phyloP scores from a whole-genome alignment of 352 stramenopile genomes.

The Phytophthora gonapodyides region DNA sequence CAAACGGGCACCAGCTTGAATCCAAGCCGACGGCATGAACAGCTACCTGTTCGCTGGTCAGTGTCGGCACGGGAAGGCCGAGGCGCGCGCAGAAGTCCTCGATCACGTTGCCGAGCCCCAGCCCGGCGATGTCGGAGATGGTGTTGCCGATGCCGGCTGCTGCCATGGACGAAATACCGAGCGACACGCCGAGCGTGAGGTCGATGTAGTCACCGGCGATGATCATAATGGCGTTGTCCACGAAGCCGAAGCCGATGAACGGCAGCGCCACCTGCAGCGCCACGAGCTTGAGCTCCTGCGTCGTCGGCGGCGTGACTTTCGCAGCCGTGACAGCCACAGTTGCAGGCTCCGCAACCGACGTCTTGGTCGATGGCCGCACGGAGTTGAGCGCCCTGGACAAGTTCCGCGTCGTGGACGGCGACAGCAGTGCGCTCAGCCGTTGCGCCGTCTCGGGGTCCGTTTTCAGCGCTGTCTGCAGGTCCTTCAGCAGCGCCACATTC shows the following conservation, averaged over 20 bases:
- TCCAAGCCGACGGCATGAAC: background rate
- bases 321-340: constrained; percentile 4
- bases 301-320: constrained; percentile 30
- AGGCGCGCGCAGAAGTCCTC: constrained; percentile 75
- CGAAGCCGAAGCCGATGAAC: constrained; percentile 98
- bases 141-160: constrained; percentile 87
- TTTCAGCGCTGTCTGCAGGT: constrained; percentile 45
- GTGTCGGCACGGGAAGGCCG: constrained; percentile 57
- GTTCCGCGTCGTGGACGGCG: constrained; percentile 53
- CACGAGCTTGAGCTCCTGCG: constrained; percentile 66
- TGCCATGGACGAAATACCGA: constrained; percentile 90
- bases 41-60: constrained; percentile 66
- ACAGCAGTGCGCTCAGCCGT: constrained; percentile 48
- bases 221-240: constrained; percentile 98
- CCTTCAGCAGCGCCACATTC: constrained; percentile 45
- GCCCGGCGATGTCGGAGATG: constrained; percentile 69
- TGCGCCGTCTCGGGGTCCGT: constrained; percentile 37
- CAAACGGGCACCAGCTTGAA: background rate
- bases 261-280: constrained; percentile 81
- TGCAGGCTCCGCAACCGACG: background rate
- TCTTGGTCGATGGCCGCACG: constrained; percentile 11
- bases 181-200: constrained; percentile 72
- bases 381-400: constrained; percentile 51
- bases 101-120: constrained; percentile 81
- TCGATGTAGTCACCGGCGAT: constrained; percentile 89